Percentiles rank a stretch among this genome's conserved stretches.
These are phyloP conservation scores for Backusella westeae DNA, from an alignment of 192 early-diverging fungal species.

Conservation along the genomic window DNA sequence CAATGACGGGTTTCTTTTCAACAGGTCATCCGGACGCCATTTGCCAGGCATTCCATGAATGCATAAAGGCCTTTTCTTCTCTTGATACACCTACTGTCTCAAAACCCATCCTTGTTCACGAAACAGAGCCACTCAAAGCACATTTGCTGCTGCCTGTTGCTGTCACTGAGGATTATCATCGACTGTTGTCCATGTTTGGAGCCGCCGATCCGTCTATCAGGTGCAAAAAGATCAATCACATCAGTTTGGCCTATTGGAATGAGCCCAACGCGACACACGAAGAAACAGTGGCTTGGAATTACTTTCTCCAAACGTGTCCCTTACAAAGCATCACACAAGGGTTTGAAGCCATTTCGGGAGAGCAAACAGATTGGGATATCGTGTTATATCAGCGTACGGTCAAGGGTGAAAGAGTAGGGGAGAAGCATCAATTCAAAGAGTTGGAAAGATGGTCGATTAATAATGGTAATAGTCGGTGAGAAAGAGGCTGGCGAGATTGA, in stretches of 20 bases:
- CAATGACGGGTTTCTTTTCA: slow-evolving; percentile 15
- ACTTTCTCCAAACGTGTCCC: neutral
- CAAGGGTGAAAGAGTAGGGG: neutral
- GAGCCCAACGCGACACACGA: slow-evolving; percentile 2
- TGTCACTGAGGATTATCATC: neutral
- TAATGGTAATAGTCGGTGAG: neutral
- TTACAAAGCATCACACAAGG: neutral
- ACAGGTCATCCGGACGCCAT: neutral
- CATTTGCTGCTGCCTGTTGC: slow-evolving; percentile 14
- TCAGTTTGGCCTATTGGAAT: slow-evolving; percentile 26
- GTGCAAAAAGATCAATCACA: slow-evolving; percentile 9
- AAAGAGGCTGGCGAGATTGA: neutral
- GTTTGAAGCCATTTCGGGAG: neutral
- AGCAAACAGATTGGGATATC: slow-evolving; percentile 7
- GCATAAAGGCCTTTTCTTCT: too few species aligned
- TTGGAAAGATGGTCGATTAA: neutral
- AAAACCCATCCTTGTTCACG: neutral
- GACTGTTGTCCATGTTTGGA: neutral
- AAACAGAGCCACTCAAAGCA: neutral
- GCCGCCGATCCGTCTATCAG: neutral
- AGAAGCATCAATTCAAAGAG: slow-evolving; percentile 12
- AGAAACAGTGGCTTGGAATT: neutral
- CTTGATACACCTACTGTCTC: neutral
- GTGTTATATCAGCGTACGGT: slow-evolving; percentile 3
- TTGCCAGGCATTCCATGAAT: neutral